Base-by-base conservation (phyloP, 306 rosid species). In the Spatholobus suberectus region DNA sequence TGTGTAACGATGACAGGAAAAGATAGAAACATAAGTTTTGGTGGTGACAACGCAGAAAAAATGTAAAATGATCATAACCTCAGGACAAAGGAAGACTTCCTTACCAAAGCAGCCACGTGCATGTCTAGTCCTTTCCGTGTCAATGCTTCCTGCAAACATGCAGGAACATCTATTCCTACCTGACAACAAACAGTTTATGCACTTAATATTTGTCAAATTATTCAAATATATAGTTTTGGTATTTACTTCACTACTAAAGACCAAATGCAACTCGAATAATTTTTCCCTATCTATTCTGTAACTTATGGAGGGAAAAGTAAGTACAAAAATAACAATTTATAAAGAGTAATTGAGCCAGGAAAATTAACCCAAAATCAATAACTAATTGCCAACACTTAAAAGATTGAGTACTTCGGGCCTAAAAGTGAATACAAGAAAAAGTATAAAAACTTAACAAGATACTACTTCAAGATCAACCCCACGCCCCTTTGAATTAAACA, bases 111-210 rank as follows among this genome's bases (percentile, higher is more conserved):
- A 63, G 93, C 85, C 24, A 95, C 97, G 54, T 81, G 88, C 89
- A 93, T 87, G 85, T 91, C 90, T 57, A 95, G 87, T 79, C 94
- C 97, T 34, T 88, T 86, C 76, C 91, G 89, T 32, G 20, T 47
- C 79, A 93, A 73, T 26, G 97, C 97, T 83, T 93, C 89, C 82
- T 91, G 94, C 84, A 95, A 88, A 79, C 89, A 89, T 74, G 77
- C 95, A 2, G 87, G 87, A 84, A 90, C 90, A 89, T 95, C 97
- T 89, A 73, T 89, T 86, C 97, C 97, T 78, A 90, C 92, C 98
- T 95, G 91, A 55, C 83, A 90, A 84, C 83, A 59, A 72, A 43
- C 15, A 70, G 76, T 6, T 47, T 54, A n/a, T 68, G 23, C 20
- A 41, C 81, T 73, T 54, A 41, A 35, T 43, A 74, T 34, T 79